These are phyloP conservation scores for Pichia sp. DNA, from an alignment of 1,139 yeast species.

Conservation along the genomic window DNA sequence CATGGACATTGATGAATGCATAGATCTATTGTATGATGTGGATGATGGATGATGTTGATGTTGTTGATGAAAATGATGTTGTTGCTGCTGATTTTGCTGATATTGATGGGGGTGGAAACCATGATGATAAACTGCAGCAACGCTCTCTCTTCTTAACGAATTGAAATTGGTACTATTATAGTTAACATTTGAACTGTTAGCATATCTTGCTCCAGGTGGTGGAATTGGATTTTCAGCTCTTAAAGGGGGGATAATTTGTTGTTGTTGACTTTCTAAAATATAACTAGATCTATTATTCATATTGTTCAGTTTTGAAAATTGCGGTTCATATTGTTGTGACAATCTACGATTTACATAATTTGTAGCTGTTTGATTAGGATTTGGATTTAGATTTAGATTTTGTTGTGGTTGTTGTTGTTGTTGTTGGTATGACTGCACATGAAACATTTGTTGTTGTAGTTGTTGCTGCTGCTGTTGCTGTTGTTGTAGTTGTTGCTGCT, in stretches of 20 bases:
- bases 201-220: constrained; percentile 19
- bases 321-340: constrained; percentile 8
- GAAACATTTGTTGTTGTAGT: background rate
- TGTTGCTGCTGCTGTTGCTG: constrained; percentile 3
- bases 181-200: constrained; percentile 20
- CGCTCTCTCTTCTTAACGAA: constrained; percentile 36
- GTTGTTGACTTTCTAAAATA: constrained; percentile 14
- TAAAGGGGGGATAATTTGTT: constrained; percentile 35
- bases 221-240: constrained; percentile 39
- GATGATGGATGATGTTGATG: background rate
- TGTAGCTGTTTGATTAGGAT: background rate
- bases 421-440: background rate
- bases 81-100: background rate
- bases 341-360: constrained; percentile 1
- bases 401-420: constrained; percentile 7
- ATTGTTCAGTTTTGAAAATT: background rate
- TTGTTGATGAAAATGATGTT: background rate
- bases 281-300: background rate
- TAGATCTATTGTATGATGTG: background rate
- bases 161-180: constrained; percentile 28
- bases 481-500: background rate
- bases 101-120: background rate
- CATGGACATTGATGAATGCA: background rate
- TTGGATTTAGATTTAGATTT: constrained; percentile 13
- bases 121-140: constrained; percentile 29